Evolutionary conservation across 345 rosid species (phyloP), one percentile per base, ranked within the genome.

Genomic region (Eutrema heterophyllum): DNA sequence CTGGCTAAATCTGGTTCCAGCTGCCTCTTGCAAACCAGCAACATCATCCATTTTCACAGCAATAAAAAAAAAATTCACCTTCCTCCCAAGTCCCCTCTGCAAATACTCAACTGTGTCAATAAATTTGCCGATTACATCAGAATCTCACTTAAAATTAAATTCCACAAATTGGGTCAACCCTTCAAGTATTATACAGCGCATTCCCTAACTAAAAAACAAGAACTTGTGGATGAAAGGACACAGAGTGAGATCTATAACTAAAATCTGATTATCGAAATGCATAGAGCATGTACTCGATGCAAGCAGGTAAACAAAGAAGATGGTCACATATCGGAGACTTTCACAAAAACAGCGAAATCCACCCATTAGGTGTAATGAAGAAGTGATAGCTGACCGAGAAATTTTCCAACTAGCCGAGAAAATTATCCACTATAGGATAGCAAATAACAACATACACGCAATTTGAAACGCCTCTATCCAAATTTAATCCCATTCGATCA

Each of bases 1-100:
- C 40, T 90, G 88, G 77, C 83, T 87, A 82, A 95, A 95, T 81
- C 97, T 86, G 62, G 83, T 58, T 68, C 92, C 93, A 0, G 96
- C 85, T 2, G 97, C 97, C 82, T 91, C 97, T 41, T 77, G 78
- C 68, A 94, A 81, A 50, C 92, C 97, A 21, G 83, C 86, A 70
- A 86, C 83, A 81, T 91, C 99, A 64, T 84, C 93, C 99, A 92
- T 92, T 73, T 77, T 46, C 52, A 65, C 74, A 68, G 33, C 60
- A 45, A 46, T 48, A 51, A 29, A 40, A 6, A 52, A 52, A 39
- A 65, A 50, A 5, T 0, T n/a, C 69, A 55, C 11, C 14, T 55
- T 63, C 49, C 46, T 77, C 68, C 70, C 24, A n/a, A n/a, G n/a
- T n/a, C 24, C 24, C 24, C 62, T 53, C 74, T 54, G 53, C 54